phyloP scores from a whole-genome alignment of 73 alveolate genomes.

The Symbiodinium pilosum region DNA sequence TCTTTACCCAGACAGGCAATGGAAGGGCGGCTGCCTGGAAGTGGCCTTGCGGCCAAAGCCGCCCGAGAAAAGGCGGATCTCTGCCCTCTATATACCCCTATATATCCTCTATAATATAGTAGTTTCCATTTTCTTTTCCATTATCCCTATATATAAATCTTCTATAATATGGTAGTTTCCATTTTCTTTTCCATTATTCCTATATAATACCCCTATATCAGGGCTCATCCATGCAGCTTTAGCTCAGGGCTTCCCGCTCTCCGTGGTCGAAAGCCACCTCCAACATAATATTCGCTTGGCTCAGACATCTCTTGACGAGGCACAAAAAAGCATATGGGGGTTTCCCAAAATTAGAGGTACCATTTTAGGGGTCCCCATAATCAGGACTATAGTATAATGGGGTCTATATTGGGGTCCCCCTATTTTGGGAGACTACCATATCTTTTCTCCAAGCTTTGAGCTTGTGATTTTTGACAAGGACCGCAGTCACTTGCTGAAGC shows the following conservation, averaged over 20 bases:
- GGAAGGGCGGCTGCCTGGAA: conserved; percentile 81
- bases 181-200: no score
- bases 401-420: no score
- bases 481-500: conserved; percentile 5
- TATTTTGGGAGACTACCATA: no score
- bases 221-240: no score
- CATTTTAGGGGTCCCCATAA: neutral
- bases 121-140: neutral
- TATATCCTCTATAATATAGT: neutral
- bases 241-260: conserved; percentile 55
- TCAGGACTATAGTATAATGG: neutral
- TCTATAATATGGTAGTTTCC: no score
- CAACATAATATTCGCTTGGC: conserved; percentile 31
- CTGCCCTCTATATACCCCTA: no score
- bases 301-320: neutral
- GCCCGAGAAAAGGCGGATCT: conserved; percentile 46
- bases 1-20: conserved; percentile 33
- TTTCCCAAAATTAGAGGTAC: no score
- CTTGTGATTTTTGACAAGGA: neutral
- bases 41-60: conserved; percentile 64
- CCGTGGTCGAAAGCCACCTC: conserved; percentile 34
- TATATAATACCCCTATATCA: no score
- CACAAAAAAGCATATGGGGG: no score
- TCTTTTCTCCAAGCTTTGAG: no score
- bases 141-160: no score